A percentile compares a stretch with the other conserved stretches of the same genome.
Conservation (phyloP, 1,139 yeast genomes). For the Hanseniaspora uvarum region DNA sequence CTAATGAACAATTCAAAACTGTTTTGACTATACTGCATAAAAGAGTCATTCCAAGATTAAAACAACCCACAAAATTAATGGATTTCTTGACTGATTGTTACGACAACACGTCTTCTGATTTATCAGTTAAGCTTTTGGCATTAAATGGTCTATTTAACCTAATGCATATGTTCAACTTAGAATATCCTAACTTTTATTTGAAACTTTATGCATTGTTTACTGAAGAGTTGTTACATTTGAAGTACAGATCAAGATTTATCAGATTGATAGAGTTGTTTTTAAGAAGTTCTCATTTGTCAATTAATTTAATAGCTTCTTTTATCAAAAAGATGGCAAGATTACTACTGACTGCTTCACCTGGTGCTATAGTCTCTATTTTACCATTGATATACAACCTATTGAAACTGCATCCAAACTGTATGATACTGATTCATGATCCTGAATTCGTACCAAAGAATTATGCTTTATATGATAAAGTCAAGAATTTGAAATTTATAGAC, state of each 20-base stretch:
- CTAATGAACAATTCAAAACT: constrained; percentile 55
- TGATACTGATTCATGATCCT: constrained; percentile 65
- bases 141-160: constrained; percentile 79
- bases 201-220: constrained; percentile 75
- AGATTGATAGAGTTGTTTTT: constrained; percentile 77
- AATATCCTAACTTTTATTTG: constrained; percentile 80
- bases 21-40: constrained; percentile 66
- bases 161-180: constrained; percentile 73
- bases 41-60: constrained; percentile 69
- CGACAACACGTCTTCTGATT: constrained; percentile 18
- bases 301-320: constrained; percentile 76
- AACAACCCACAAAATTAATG: constrained; percentile 75
- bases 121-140: constrained; percentile 57
- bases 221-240: constrained; percentile 62
- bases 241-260: constrained; percentile 77
- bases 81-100: constrained; percentile 88
- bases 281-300: constrained; percentile 79
- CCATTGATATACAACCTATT: constrained; percentile 88
- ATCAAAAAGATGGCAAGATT: constrained; percentile 72
- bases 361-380: constrained; percentile 75
- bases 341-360: constrained; percentile 71
- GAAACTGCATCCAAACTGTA: constrained; percentile 87
- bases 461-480: constrained; percentile 20
- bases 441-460: constrained; percentile 27
- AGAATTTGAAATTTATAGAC: constrained; percentile 40